A percentile compares a stretch with the other conserved stretches of the same genome.
These are phyloP conservation scores for Apiotrichum laibachii DNA, from an alignment of 1,284 basidiomycete species.

Conservation along the genomic window DNA sequence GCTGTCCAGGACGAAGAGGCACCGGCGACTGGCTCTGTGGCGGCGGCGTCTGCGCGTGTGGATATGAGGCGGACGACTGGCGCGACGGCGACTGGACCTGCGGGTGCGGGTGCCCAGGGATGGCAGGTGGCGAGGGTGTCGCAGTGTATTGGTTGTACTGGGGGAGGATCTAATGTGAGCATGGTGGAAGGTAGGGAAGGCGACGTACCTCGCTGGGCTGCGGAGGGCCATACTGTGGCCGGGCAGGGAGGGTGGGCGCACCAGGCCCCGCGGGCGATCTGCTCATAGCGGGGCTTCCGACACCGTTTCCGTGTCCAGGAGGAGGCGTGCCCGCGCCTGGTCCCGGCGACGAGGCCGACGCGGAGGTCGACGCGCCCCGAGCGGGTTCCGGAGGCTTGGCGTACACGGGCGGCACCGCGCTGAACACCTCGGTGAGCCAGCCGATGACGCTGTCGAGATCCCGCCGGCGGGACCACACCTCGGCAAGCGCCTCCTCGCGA, in stretches of 20 bases:
- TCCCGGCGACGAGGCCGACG: constrained; percentile 2
- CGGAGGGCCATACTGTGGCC: too few species aligned
- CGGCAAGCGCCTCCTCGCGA: constrained; percentile 52
- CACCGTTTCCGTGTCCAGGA: too few species aligned
- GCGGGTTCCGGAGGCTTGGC: constrained; percentile 61
- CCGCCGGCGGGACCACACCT: constrained; percentile 80
- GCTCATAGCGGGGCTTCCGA: too few species aligned
- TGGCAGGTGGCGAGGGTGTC: constrained; percentile 31
- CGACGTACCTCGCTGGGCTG: background rate
- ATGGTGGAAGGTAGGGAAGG: background rate
- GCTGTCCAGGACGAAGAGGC: constrained; percentile 21
- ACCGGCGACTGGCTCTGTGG: constrained; percentile 3
- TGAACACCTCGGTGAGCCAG: constrained; percentile 64
- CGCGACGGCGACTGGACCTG: constrained; percentile 14
- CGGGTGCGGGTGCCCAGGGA: constrained; percentile 23
- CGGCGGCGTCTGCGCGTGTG: background rate
- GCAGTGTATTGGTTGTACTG: constrained; percentile 32
- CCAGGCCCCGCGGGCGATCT: too few species aligned
- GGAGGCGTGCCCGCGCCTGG: too few species aligned
- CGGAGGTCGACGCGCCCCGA: background rate
- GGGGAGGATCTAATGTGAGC: constrained; percentile 25
- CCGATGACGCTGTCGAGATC: constrained; percentile 45
- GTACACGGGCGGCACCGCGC: constrained; percentile 81
- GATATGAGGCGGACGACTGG: background rate
- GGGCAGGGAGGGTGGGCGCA: too few species aligned